Evolutionary conservation across 345 rosid genomes (phyloP).

Genomic region (Mercurialis annua): DNA sequence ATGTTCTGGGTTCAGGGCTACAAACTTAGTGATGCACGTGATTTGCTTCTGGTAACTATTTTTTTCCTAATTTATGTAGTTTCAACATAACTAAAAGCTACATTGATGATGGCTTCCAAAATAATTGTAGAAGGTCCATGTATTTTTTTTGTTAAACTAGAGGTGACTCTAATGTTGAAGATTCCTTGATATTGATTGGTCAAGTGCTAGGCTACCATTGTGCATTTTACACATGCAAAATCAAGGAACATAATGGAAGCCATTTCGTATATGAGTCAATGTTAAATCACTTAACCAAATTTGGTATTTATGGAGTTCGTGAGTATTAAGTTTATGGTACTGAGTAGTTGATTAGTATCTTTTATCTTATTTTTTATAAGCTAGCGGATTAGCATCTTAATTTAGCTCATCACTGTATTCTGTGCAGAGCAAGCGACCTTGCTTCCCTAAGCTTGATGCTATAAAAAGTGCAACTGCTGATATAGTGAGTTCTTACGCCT

Average conservation of each 20-base stretch:
- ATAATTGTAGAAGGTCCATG: neutral
- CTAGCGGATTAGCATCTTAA: constrained; percentile 21
- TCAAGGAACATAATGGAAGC: neutral
- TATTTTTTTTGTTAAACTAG: neutral
- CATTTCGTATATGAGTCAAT: neutral
- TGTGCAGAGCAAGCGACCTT: constrained; percentile 71
- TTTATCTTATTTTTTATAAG: too few species aligned
- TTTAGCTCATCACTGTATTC: constrained; percentile 14
- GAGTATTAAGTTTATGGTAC: neutral
- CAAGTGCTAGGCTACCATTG: neutral
- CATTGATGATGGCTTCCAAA: neutral
- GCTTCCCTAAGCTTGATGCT: constrained; percentile 86
- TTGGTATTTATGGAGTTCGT: neutral
- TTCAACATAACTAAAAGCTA: neutral
- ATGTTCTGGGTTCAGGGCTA: constrained; percentile 97
- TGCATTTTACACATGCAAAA: neutral
- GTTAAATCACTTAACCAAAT: too few species aligned
- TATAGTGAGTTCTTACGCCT: constrained; percentile 52
- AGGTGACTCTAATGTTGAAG: neutral
- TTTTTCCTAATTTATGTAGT: neutral
- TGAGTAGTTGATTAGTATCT: constrained; percentile 8
- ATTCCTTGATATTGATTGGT: neutral
- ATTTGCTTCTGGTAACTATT: constrained; percentile 63
- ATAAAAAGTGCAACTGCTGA: constrained; percentile 89
- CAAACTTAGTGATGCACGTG: constrained; percentile 74